Conservation (phyloP, 805 yeast species). For the Wickerhamiella brachini region DNA sequence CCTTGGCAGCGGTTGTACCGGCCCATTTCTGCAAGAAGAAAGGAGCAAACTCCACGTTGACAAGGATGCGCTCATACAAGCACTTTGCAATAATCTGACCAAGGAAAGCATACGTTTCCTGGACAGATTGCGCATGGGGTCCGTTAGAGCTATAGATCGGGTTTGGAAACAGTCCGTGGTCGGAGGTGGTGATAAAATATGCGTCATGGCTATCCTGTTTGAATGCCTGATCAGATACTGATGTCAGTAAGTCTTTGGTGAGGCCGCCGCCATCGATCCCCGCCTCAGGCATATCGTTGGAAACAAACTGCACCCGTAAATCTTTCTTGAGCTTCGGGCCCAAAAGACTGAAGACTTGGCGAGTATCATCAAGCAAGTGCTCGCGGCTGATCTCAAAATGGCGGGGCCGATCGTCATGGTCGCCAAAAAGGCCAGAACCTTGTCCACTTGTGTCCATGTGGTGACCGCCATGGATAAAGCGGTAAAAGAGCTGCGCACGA, state of each 20-base stretch:
- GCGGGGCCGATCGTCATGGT: neutral
- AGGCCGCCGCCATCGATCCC: slow-evolving; percentile 98
- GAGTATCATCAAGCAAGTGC: slow-evolving; percentile 62
- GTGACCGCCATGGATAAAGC: slow-evolving; percentile 31
- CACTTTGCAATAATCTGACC: slow-evolving; percentile 86
- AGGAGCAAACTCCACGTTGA: slow-evolving; percentile 76
- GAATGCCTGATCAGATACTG: slow-evolving; percentile 59
- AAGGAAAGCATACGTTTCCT: slow-evolving; percentile 36
- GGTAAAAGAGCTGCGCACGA: slow-evolving; percentile 61
- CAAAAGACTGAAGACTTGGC: slow-evolving; percentile 36
- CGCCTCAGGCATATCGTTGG: slow-evolving; percentile 62
- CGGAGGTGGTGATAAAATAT: slow-evolving; percentile 30
- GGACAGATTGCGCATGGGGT: slow-evolving; percentile 1
- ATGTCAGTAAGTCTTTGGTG: slow-evolving; percentile 77
- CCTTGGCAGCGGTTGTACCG: slow-evolving; percentile 25
- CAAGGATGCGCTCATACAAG: slow-evolving; percentile 63
- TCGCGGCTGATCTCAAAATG: slow-evolving; percentile 41
- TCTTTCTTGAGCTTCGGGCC: slow-evolving; percentile 46
- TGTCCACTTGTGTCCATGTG: neutral
- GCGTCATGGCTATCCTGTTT: neutral
- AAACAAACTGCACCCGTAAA: slow-evolving; percentile 51
- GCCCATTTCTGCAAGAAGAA: slow-evolving; percentile 67
- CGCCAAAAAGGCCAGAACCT: neutral
- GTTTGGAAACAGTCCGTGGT: slow-evolving; percentile 43
- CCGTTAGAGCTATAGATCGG: slow-evolving; percentile 6